Percentiles rank a stretch among this genome's conserved stretches.
Evolutionary conservation across 768 basidiomycete genomes (phyloP).

Genomic region (Neoboletus subvelutipes): DNA sequence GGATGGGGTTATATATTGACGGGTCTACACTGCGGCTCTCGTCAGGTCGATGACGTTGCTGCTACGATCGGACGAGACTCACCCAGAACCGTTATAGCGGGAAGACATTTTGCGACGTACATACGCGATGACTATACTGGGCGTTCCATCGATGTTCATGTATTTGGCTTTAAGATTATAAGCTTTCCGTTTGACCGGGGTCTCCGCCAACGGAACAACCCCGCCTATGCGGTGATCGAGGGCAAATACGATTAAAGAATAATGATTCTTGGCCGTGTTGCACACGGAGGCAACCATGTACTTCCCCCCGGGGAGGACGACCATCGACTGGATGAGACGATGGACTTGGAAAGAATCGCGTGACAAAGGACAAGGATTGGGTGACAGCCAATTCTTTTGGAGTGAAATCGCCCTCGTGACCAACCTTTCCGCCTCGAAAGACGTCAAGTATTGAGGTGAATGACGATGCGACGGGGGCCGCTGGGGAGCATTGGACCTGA

Average conservation of each 20-base stretch:
- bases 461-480: conserved; percentile 59
- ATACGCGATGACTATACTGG: conserved; percentile 60
- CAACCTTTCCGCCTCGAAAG: conserved; percentile 51
- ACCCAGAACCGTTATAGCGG: conserved; percentile 19
- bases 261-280: conserved; percentile 43
- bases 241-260: conserved; percentile 52
- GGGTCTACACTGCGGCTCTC: conserved; percentile 28
- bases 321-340: conserved; percentile 50
- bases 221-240: conserved; percentile 52
- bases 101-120: conserved; percentile 37
- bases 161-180: conserved; percentile 63
- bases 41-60: conserved; percentile 1
- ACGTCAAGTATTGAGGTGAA: conserved; percentile 31
- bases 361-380: conserved; percentile 34
- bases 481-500: conserved; percentile 58
- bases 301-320: conserved; percentile 63
- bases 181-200: conserved; percentile 49
- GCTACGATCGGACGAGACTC: neutral
- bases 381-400: conserved; percentile 56
- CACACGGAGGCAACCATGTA: conserved; percentile 62
- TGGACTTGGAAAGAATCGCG: conserved; percentile 28
- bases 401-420: conserved; percentile 60
- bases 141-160: conserved; percentile 41
- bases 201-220: conserved; percentile 46
- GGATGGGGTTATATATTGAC: conserved; percentile 31